phyloP scores from a whole-genome alignment of 164 flowering plant species.

The Vitis rotundifolia region DNA sequence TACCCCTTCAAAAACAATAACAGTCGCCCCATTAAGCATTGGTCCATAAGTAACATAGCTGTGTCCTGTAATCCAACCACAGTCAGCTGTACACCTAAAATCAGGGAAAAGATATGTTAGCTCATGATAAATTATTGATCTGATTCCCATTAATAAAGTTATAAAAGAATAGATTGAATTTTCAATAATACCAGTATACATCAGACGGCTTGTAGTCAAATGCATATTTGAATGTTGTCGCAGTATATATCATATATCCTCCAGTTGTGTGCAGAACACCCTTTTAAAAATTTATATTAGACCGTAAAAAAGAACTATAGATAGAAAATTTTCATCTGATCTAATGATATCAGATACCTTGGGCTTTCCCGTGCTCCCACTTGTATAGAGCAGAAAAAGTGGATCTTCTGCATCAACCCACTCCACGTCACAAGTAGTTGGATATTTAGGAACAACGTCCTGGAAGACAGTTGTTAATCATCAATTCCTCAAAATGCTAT shows the following conservation, averaged over 20 bases:
- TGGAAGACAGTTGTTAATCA: constrained; percentile 26
- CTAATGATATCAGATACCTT: constrained; percentile 53
- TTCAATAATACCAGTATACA: constrained; percentile 72
- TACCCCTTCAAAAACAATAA: constrained; percentile 95
- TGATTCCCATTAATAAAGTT: not conserved
- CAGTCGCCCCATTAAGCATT: constrained; percentile 85
- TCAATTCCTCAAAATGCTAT: not conserved
- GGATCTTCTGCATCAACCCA: constrained; percentile 99
- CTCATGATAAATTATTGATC: not conserved
- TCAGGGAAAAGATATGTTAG: not conserved
- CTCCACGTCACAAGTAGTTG: constrained; percentile 72
- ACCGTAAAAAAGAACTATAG: not conserved
- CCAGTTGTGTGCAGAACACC: constrained; percentile 99
- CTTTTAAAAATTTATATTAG: constrained; percentile 31
- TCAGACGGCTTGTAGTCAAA: constrained; percentile 96
- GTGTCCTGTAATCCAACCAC: constrained; percentile 99
- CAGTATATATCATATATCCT: constrained; percentile 96
- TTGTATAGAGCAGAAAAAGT: constrained; percentile 90
- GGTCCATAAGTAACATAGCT: constrained; percentile 99
- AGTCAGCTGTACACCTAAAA: constrained; percentile 96
- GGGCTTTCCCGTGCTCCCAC: constrained; percentile 99
- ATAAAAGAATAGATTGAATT: not conserved
- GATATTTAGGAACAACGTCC: constrained; percentile 81
- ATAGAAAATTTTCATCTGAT: not conserved
- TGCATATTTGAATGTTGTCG: constrained; percentile 94